Evolutionary conservation across 495 filamentous ascomycete species (phyloP).

Genomic region (Lasiosphaeria ovina): DNA sequence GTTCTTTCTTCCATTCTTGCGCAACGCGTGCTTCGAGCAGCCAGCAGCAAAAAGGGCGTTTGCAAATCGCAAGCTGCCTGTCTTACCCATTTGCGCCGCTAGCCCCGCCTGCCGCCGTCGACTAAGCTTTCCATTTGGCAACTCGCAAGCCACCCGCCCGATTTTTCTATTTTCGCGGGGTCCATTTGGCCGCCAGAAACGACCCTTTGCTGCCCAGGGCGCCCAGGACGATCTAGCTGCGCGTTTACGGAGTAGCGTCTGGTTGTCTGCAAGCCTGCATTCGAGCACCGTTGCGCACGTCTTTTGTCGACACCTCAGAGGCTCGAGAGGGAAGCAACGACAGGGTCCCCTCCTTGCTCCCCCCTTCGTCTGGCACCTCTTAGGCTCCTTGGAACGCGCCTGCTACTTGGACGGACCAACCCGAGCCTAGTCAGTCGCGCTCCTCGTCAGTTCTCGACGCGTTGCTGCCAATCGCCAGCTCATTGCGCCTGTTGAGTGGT

Average conservation of each 20-base stretch:
- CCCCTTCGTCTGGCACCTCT: slow-evolving; percentile 20
- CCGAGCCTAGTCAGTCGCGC: slow-evolving; percentile 18
- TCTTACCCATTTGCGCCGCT: slow-evolving; percentile 11
- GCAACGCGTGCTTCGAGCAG: slow-evolving; percentile 17
- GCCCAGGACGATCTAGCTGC: no score
- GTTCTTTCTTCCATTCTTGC: slow-evolving; percentile 1
- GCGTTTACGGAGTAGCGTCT: slow-evolving; percentile 6
- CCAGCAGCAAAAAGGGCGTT: slow-evolving; percentile 12
- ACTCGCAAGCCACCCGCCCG: not conserved
- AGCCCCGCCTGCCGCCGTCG: slow-evolving; percentile 1
- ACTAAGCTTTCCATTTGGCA: not conserved
- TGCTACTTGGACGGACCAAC: slow-evolving; percentile 14
- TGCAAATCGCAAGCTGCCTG: slow-evolving; percentile 17
- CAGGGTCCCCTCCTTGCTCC: not conserved
- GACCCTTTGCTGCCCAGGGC: slow-evolving; percentile 1
- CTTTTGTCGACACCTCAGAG: slow-evolving; percentile 10
- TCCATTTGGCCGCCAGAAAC: not conserved
- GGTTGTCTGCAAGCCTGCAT: slow-evolving; percentile 14
- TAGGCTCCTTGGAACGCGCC: slow-evolving; percentile 19
- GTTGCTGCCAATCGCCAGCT: slow-evolving; percentile 16
- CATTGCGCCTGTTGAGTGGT: slow-evolving; percentile 5
- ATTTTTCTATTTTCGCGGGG: not conserved
- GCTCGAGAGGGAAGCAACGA: slow-evolving; percentile 5
- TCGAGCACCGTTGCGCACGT: slow-evolving; percentile 19
- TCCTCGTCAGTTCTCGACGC: slow-evolving; percentile 24